Percentiles rank a stretch among this genome's conserved stretches.
Evolutionary conservation across 1,284 basidiomycete species (phyloP).

Genomic region (Boletellus deceptivus): DNA sequence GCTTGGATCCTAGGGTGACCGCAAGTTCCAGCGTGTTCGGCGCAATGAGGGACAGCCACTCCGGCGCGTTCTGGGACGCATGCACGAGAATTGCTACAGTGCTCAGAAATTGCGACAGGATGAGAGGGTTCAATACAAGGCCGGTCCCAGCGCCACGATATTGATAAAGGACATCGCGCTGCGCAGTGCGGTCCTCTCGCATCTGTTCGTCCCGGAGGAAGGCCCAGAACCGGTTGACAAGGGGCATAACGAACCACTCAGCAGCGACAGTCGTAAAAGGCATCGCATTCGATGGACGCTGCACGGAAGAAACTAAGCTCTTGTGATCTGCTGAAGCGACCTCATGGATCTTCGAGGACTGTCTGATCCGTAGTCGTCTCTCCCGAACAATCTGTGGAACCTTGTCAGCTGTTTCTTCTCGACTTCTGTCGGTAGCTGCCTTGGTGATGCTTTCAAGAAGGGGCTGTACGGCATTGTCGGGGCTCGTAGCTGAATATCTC

Average conservation of each 20-base stretch:
- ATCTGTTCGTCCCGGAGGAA: constrained; percentile 80
- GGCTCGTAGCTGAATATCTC: constrained; percentile 53
- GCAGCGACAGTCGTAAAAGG: constrained; percentile 78
- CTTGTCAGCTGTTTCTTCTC: constrained; percentile 48
- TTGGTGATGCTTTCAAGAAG: constrained; percentile 61
- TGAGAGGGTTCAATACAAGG: constrained; percentile 73
- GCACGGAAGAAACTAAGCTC: constrained; percentile 6
- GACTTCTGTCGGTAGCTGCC: constrained; percentile 55
- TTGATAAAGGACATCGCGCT: constrained; percentile 44
- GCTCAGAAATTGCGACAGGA: constrained; percentile 72
- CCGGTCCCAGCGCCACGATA: constrained; percentile 78
- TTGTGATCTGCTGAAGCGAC: constrained; percentile 25
- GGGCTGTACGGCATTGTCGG: constrained; percentile 41
- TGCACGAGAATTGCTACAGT: constrained; percentile 83
- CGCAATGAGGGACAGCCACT: constrained; percentile 77
- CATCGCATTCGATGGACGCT: constrained; percentile 27
- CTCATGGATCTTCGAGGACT: constrained; percentile 46
- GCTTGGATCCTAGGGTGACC: constrained; percentile 69
- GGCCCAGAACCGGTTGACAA: constrained; percentile 90
- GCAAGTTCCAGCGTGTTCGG: constrained; percentile 83
- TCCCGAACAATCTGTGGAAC: constrained; percentile 66
- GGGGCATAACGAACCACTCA: constrained; percentile 82
- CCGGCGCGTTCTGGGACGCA: constrained; percentile 72
- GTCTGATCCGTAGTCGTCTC: constrained; percentile 68
- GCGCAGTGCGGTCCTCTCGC: constrained; percentile 65